Conservation (phyloP, 2,329 filamentous ascomycete species). For the Trichoderma endophyticum region DNA sequence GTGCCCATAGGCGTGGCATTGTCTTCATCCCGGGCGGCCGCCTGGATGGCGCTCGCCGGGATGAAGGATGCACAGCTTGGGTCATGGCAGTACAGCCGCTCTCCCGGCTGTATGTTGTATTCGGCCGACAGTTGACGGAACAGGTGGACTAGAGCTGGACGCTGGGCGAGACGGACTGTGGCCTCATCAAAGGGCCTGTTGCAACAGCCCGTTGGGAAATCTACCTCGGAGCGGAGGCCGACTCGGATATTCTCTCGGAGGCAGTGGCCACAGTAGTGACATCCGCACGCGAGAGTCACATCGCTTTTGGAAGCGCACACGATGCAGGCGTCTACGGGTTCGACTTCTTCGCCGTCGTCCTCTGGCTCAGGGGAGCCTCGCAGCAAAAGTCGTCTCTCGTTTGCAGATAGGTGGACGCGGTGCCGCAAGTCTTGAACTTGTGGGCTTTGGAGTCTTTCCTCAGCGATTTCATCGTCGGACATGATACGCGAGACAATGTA, state of each 20-base stretch:
- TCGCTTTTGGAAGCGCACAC: constrained; percentile 19
- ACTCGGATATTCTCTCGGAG: constrained; percentile 22
- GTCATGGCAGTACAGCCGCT: constrained; percentile 26
- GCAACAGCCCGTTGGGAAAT: constrained; percentile 28
- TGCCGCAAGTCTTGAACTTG: constrained; percentile 20
- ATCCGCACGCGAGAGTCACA: constrained; percentile 21
- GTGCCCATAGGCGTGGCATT: not conserved
- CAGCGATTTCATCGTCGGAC: constrained; percentile 24
- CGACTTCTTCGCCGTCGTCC: not conserved
- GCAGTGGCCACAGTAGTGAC: constrained; percentile 24
- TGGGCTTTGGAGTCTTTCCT: constrained; percentile 18
- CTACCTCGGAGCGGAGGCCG: constrained; percentile 22
- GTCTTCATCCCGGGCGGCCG: not conserved
- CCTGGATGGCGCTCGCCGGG: constrained; percentile 4
- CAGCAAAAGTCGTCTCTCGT: not conserved
- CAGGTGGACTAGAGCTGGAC: constrained; percentile 23
- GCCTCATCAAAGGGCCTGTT: constrained; percentile 20
- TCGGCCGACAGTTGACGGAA: constrained; percentile 22
- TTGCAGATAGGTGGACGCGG: not conserved
- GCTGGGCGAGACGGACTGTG: constrained; percentile 13
- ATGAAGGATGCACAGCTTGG: constrained; percentile 25
- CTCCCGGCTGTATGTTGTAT: not conserved
- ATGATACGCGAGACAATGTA: constrained; percentile 24
- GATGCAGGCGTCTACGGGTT: constrained; percentile 17
- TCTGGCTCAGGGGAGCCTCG: not conserved